Base-by-base conservation (phyloP, 2,329 filamentous ascomycete species). In the Colletotrichum tropicicola region DNA sequence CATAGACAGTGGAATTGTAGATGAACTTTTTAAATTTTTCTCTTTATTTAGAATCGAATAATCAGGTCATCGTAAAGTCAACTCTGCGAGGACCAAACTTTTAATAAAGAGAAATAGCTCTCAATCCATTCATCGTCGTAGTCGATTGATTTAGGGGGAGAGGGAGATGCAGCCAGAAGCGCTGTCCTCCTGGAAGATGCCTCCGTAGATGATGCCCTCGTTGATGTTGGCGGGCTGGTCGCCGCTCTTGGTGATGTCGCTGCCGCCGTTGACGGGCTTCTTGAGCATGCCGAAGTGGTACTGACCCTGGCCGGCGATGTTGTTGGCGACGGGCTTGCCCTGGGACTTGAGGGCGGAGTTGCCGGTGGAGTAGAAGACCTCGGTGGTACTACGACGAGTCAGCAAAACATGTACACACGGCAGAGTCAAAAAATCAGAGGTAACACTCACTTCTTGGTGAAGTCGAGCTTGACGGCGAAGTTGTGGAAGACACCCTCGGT, bases 221-320 rank as follows among this genome's bases (percentile, higher is more conserved):
- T 86, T 72, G 60, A 87, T 82, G 23, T 76, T 79, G 9, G 75
- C 68, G 65, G 79, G 76, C 72, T 87, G 85, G 68, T 77, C 80
- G 5, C 83, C 85, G 39, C 79, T 71, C 71, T 81, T 81, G 45
- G 78, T 79, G 39, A 86, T 78, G 69, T 87, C 81, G 47, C 69
- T 72, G 30, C 74, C 76, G 32, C 73, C 68, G 57, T 83, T 79
- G 49, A 83, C 80, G 6, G 85, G 82, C 79, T 89, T 89, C 82
- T 90, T 90, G 63, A 90, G 77, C 1, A 89, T 72, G 35, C 88
- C 88, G 54, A 90, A 83, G 72, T 90, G 88, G 73, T 83, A 89
- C 72, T 89, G 86, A 21, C 88, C 88, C 58, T 83, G 81, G 5
- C 87, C 87, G 41, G 80, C 79, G 59, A 88, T 78, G 68, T 88